Conservation (phyloP, 2,329 filamentous ascomycete species). For the Talaromyces sp. region DNA sequence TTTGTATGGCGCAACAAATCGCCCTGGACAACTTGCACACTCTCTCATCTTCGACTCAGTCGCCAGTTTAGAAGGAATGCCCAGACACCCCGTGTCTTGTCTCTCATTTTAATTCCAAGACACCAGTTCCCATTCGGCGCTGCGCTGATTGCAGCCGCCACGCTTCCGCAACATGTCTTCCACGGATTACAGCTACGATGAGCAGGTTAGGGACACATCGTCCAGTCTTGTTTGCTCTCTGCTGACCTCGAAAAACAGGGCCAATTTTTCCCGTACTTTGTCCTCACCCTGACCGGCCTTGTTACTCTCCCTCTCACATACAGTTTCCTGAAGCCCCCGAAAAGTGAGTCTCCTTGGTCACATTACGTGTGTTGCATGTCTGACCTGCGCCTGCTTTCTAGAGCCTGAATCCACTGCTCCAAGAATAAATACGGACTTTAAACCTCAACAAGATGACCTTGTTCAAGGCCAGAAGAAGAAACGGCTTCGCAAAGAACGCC, state of each 20-base stretch:
- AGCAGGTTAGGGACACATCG: conserved; percentile 55
- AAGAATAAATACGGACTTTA: conserved; percentile 75
- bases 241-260: conserved; percentile 48
- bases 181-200: conserved; percentile 97
- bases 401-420: conserved; percentile 74
- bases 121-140: background rate
- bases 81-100: background rate
- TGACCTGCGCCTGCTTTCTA: conserved; percentile 18
- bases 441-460: conserved; percentile 74
- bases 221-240: background rate
- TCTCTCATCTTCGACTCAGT: background rate
- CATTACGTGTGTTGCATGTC: background rate
- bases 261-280: conserved; percentile 98
- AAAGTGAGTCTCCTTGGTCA: conserved; percentile 41
- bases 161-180: conserved; percentile 57
- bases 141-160: conserved; percentile 6
- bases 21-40: background rate
- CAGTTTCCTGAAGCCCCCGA: conserved; percentile 73
- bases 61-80: background rate
- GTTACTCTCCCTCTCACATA: conserved; percentile 89
- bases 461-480: conserved; percentile 77
- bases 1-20: background rate
- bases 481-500: conserved; percentile 84
- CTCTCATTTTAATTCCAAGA: background rate
- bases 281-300: conserved; percentile 81